phyloP scores from a whole-genome alignment of 2,329 filamentous ascomycete species.

The Nothomitra cinnamomea region DNA sequence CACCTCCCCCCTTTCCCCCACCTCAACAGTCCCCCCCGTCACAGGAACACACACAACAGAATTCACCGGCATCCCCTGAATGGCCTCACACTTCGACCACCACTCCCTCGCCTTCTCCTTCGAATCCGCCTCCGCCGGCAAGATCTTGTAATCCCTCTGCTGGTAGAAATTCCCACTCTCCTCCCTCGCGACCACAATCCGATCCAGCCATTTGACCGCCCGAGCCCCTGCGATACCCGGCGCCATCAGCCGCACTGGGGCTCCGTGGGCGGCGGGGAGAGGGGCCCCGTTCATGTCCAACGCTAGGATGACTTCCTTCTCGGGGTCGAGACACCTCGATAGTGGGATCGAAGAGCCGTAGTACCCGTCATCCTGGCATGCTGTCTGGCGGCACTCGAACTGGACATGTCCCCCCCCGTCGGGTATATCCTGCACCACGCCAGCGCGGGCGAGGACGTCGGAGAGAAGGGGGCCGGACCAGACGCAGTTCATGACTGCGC shows the following conservation, averaged over 20 bases:
- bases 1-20: constrained; percentile 24
- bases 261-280: constrained; percentile 32
- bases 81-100: constrained; percentile 32
- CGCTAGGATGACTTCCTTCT: constrained; percentile 30
- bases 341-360: constrained; percentile 40
- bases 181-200: constrained; percentile 31
- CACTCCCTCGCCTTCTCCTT: constrained; percentile 32
- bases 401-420: constrained; percentile 29
- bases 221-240: constrained; percentile 36
- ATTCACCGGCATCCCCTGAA: constrained; percentile 40
- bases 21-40: constrained; percentile 25
- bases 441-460: constrained; percentile 33
- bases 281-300: constrained; percentile 34
- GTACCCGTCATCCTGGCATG: constrained; percentile 39
- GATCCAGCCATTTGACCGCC: constrained; percentile 39
- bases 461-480: constrained; percentile 36
- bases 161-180: constrained; percentile 40
- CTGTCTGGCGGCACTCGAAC: constrained; percentile 35
- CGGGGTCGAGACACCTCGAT: constrained; percentile 24
- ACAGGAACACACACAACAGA: constrained; percentile 34
- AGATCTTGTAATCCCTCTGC: constrained; percentile 40
- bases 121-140: constrained; percentile 33
- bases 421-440: constrained; percentile 18
- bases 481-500: constrained; percentile 41
- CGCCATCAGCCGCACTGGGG: constrained; percentile 32